Evolutionary conservation across 768 basidiomycete species (phyloP).

Genomic region (Calocybe indica): DNA sequence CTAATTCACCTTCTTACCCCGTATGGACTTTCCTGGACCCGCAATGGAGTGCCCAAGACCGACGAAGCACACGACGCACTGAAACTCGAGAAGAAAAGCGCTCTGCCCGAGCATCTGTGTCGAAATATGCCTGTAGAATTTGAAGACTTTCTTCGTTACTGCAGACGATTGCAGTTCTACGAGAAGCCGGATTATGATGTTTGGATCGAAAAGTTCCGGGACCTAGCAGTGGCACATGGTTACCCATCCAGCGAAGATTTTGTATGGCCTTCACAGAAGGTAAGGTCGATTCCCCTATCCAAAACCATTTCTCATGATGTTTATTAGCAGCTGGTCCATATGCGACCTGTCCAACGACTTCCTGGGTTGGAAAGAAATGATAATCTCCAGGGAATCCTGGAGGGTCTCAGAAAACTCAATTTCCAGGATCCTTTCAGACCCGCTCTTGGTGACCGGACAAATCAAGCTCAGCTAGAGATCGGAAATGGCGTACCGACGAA

Average conservation of each 20-base stretch:
- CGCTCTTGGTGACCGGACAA: constrained; percentile 46
- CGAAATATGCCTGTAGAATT: constrained; percentile 64
- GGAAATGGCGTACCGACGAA: constrained; percentile 12
- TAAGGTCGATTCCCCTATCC: constrained; percentile 16
- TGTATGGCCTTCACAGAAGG: constrained; percentile 65
- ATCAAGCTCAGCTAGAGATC: constrained; percentile 30
- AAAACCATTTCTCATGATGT: constrained; percentile 7
- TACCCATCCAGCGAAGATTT: constrained; percentile 55
- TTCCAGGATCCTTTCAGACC: constrained; percentile 34
- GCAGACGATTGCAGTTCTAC: constrained; percentile 60
- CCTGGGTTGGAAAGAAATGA: constrained; percentile 1
- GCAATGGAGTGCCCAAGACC: constrained; percentile 74
- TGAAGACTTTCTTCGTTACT: constrained; percentile 73
- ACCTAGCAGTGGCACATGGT: constrained; percentile 55
- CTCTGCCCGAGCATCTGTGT: constrained; percentile 62
- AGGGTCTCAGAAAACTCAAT: constrained; percentile 53
- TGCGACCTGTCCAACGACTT: too few species aligned
- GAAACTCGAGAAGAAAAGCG: constrained; percentile 56
- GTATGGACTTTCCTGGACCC: constrained; percentile 70
- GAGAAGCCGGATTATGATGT: constrained; percentile 60
- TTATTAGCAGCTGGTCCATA: constrained; percentile 13
- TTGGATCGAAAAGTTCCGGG: constrained; percentile 63
- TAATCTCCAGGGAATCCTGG: constrained; percentile 39
- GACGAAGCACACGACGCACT: constrained; percentile 56
- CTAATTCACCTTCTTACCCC: constrained; percentile 77